phyloP scores from a whole-genome alignment of 768 basidiomycete genomes.

The Calocera cornea region DNA sequence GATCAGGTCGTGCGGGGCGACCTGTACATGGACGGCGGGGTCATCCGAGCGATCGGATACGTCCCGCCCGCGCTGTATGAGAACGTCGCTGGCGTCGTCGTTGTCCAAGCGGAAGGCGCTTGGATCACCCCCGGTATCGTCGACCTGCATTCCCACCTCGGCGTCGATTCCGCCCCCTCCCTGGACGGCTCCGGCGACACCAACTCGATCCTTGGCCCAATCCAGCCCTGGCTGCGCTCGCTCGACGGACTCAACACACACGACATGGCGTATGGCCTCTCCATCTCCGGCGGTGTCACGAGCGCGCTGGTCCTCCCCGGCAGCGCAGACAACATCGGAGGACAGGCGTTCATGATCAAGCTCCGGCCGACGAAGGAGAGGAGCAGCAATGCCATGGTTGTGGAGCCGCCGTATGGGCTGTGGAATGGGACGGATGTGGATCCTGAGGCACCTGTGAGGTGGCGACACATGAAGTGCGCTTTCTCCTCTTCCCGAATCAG shows the following conservation, averaged over 20 bases:
- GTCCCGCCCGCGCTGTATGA: conserved; percentile 13
- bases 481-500: not conserved
- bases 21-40: conserved; percentile 19
- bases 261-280: conserved; percentile 23
- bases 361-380: conserved; percentile 22
- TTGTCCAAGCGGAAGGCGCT: conserved; percentile 49
- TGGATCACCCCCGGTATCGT: conserved; percentile 68
- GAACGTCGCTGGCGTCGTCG: conserved; percentile 31
- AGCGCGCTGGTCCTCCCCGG: conserved; percentile 14
- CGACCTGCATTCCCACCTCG: conserved; percentile 39
- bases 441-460: not conserved
- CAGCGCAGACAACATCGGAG: not conserved
- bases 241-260: conserved; percentile 28
- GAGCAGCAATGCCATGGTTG: not conserved
- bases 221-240: conserved; percentile 19
- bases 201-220: conserved; percentile 18
- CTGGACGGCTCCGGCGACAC: conserved; percentile 22
- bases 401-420: conserved; percentile 8
- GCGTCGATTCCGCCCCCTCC: conserved; percentile 27
- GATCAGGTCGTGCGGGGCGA: not conserved
- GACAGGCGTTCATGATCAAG: conserved; percentile 23
- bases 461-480: conserved; percentile 19
- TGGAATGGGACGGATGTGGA: not conserved
- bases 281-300: conserved; percentile 15
- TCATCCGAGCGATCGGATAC: conserved; percentile 14